A percentile compares a stretch with the other conserved stretches of the same genome.
These are phyloP conservation scores for Aegilops speltoides DNA, from an alignment of 176 grass and related monocot genomes.

Conservation along the genomic window DNA sequence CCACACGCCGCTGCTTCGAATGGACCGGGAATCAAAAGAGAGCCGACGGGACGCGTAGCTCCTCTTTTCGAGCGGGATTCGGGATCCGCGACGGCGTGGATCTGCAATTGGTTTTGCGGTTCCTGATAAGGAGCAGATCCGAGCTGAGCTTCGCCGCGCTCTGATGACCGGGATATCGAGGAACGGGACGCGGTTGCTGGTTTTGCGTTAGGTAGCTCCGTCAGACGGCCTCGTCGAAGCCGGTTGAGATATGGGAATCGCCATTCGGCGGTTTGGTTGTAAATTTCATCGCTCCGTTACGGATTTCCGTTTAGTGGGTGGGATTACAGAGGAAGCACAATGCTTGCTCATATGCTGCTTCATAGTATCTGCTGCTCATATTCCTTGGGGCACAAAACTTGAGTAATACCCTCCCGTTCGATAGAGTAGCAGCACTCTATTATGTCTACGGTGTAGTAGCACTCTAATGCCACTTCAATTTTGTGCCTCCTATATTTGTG, in stretches of 20 bases:
- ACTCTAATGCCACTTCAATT: not conserved
- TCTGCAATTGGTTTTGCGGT: not conserved
- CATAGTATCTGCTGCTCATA: not conserved
- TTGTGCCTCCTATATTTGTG: not conserved
- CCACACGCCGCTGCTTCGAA: not conserved
- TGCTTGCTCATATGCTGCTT: not conserved
- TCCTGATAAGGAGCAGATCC: slow-evolving; percentile 30
- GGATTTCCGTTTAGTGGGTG: not conserved
- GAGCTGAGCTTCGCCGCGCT: not conserved
- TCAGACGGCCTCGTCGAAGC: not conserved
- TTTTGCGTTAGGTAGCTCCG: not conserved
- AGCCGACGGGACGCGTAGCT: not conserved
- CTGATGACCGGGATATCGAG: not conserved
- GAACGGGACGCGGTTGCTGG: not conserved
- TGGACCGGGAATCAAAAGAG: not conserved
- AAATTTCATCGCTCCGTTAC: not conserved
- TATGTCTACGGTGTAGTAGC: too few relatives aligned
- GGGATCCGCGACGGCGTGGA: slow-evolving; percentile 25
- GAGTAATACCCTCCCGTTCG: not conserved
- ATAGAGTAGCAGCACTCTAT: not conserved
- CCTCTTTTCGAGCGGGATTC: not conserved
- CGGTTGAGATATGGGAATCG: not conserved
- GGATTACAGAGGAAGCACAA: not conserved
- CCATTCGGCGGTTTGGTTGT: not conserved
- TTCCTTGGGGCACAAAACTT: not conserved